phyloP scores from a whole-genome alignment of 345 rosid genomes.

The Linum lewisii region DNA sequence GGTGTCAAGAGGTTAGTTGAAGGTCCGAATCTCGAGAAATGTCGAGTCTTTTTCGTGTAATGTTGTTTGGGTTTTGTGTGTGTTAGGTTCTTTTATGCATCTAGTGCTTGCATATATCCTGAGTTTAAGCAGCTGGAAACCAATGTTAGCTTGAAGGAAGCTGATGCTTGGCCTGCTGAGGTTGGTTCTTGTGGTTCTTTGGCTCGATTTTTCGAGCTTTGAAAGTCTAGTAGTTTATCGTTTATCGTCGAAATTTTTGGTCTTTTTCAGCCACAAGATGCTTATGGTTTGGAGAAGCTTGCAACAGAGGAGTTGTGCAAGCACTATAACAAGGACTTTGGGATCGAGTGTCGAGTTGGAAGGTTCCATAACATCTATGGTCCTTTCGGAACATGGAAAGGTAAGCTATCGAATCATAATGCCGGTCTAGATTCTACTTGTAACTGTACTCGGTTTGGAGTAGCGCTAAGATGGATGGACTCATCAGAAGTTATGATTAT shows the following conservation, averaged over 20 bases:
- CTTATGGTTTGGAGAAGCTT: slow-evolving; percentile 98
- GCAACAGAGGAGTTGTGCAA: slow-evolving; percentile 97
- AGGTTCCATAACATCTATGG: slow-evolving; percentile 98
- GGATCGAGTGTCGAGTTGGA: slow-evolving; percentile 88
- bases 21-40: background rate
- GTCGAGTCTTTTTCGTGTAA: slow-evolving; percentile 1
- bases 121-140: slow-evolving; percentile 98
- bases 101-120: slow-evolving; percentile 98
- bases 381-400: slow-evolving; percentile 99
- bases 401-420: slow-evolving; percentile 23
- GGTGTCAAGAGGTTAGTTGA: slow-evolving; percentile 66
- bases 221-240: background rate
- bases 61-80: slow-evolving; percentile 10
- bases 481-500: too few species aligned
- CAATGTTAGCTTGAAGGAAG: slow-evolving; percentile 93
- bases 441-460: background rate
- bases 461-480: too few species aligned
- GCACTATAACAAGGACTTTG: slow-evolving; percentile 93
- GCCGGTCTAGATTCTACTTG: background rate
- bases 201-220: background rate
- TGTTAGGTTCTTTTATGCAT: slow-evolving; percentile 94
- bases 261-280: slow-evolving; percentile 89
- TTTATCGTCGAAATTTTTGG: background rate
- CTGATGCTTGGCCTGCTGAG: slow-evolving; percentile 99
- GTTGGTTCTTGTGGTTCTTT: slow-evolving; percentile 31